A percentile compares a stretch with the other conserved stretches of the same genome.
Conservation (phyloP, 2,329 filamentous ascomycete species). For the Fusarium udum region DNA sequence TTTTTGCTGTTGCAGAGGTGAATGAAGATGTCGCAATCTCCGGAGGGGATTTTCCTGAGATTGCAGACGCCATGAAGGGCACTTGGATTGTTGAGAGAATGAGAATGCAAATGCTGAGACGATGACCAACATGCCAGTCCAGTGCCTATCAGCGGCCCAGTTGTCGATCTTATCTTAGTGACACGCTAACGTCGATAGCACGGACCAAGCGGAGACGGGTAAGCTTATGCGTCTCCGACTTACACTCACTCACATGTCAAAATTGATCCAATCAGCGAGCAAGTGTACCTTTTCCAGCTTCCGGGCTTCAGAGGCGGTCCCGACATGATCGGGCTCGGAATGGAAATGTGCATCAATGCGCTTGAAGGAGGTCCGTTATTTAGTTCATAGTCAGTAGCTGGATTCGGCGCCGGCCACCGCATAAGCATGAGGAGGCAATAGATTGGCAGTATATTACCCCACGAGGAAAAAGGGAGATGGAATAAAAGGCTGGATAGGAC, state of each 20-base stretch:
- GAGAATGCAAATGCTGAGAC: no score
- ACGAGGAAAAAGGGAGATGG: rapidly evolving
- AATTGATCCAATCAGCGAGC: not conserved
- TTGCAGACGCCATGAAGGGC: rapidly evolving
- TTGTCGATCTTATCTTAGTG: not conserved
- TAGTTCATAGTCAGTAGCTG: not conserved
- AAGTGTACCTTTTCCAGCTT: not conserved
- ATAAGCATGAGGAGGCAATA: not conserved
- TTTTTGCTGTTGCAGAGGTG: rapidly evolving
- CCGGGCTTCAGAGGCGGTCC: not conserved
- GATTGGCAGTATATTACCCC: not conserved
- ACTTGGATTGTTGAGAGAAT: no score
- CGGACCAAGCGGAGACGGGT: not conserved
- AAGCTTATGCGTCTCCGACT: constrained; percentile 4
- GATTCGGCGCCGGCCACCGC: not conserved
- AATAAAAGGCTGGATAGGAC: not conserved
- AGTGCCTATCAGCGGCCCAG: no score
- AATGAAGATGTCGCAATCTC: rapidly evolving
- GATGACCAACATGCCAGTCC: no score
- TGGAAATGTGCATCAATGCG: rapidly evolving
- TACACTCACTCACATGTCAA: not conserved
- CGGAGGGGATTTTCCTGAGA: rapidly evolving
- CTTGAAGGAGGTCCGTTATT: not conserved
- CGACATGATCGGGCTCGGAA: not conserved
- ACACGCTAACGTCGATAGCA: not conserved